A percentile compares a stretch with the other conserved stretches of the same genome.
Conservation (phyloP, 2,329 filamentous ascomycete genomes). For the Dothideomycetidae sp. region DNA sequence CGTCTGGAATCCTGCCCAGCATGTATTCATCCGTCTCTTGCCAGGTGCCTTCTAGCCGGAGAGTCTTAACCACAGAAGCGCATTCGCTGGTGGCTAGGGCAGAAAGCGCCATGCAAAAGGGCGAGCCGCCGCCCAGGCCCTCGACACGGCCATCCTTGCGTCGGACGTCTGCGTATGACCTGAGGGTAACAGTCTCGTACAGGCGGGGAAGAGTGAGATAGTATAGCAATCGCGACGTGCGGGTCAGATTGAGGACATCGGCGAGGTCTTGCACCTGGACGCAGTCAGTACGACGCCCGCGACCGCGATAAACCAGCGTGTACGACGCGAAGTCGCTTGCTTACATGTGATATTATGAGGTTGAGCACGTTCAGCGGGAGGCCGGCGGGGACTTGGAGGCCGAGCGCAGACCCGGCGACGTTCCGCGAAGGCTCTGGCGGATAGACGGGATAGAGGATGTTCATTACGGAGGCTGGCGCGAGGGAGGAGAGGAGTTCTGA, state of each 20-base stretch:
- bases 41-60: constrained; percentile 43
- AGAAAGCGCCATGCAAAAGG: constrained; percentile 49
- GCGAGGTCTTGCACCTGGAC: constrained; percentile 40
- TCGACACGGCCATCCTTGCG: constrained; percentile 44
- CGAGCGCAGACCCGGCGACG: constrained; percentile 1
- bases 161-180: constrained; percentile 44
- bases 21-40: constrained; percentile 44
- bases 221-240: constrained; percentile 46
- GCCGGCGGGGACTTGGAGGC: constrained; percentile 10
- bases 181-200: constrained; percentile 42
- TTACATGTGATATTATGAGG: constrained; percentile 41
- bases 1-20: constrained; percentile 47
- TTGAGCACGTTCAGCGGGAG: constrained; percentile 46
- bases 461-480: too few relatives aligned
- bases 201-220: constrained; percentile 51
- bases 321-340: constrained; percentile 13
- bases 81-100: constrained; percentile 44
- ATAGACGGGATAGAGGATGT: not conserved
- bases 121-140: constrained; percentile 47
- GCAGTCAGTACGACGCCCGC: not conserved
- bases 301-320: constrained; percentile 2
- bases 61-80: constrained; percentile 37
- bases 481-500: too few relatives aligned
- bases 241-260: constrained; percentile 45
- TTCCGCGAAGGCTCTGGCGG: not conserved